Conservation (phyloP, 2,329 filamentous ascomycete species). For the Talaromyces sp. region DNA sequence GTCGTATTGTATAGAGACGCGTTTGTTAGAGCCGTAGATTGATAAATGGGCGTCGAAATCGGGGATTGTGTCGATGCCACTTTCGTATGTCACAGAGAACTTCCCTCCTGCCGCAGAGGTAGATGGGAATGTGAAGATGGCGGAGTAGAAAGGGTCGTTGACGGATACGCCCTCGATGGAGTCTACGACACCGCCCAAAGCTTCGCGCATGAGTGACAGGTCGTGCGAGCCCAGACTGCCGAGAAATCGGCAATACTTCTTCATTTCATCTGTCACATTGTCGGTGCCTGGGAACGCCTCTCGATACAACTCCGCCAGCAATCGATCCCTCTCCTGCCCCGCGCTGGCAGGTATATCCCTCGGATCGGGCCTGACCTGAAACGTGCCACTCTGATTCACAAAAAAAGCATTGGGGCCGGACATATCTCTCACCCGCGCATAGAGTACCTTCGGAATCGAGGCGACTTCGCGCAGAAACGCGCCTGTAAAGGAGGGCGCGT, state of each 20-base stretch:
- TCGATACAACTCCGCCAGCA: constrained; percentile 1
- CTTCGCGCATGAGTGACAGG: constrained; percentile 53
- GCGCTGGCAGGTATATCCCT: background rate
- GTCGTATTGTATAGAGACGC: constrained; percentile 54
- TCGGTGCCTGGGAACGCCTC: constrained; percentile 6
- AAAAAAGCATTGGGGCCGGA: constrained; percentile 50
- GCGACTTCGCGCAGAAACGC: constrained; percentile 54
- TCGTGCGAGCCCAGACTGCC: constrained; percentile 54
- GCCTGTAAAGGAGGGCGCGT: constrained; percentile 54
- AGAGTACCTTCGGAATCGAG: constrained; percentile 51
- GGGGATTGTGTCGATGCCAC: constrained; percentile 53
- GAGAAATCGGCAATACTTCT: constrained; percentile 40
- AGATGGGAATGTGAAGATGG: constrained; percentile 31
- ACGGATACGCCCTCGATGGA: constrained; percentile 45
- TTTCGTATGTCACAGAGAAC: constrained; percentile 57
- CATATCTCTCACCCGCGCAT: constrained; percentile 53
- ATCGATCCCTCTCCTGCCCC: background rate
- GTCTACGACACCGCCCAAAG: constrained; percentile 45
- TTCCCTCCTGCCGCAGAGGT: constrained; percentile 10
- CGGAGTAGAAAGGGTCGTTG: constrained; percentile 42
- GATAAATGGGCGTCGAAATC: constrained; percentile 36
- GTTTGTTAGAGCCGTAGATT: constrained; percentile 54
- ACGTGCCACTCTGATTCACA: constrained; percentile 24
- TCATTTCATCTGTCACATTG: constrained; percentile 7
- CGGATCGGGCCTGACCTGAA: constrained; percentile 14